Percentiles rank a stretch among this genome's conserved stretches.
Evolutionary conservation across 345 rosid species (phyloP).

Genomic region (Eucalyptus viminalis): DNA sequence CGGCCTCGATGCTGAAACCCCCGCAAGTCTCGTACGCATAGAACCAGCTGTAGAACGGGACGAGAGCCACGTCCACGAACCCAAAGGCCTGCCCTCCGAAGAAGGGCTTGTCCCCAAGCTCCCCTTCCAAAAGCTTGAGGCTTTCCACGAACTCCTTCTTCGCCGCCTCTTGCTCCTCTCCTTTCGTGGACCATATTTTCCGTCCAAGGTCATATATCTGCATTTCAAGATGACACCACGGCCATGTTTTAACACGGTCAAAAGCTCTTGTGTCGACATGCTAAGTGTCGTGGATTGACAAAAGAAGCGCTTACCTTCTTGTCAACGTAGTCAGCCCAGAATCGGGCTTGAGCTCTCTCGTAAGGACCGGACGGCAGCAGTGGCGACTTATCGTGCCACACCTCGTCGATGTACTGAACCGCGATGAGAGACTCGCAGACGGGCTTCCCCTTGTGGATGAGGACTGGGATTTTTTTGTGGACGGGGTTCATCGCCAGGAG

Average conservation of each 20-base stretch:
- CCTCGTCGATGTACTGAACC: slow-evolving; percentile 5
- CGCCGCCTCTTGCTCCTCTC: slow-evolving; percentile 3
- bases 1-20: slow-evolving; percentile 1
- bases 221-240: background rate
- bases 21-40: background rate
- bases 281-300: background rate
- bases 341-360: slow-evolving; percentile 8
- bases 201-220: background rate
- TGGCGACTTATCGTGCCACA: background rate
- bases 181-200: background rate
- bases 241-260: background rate
- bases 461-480: slow-evolving; percentile 14
- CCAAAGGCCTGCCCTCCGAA: slow-evolving; percentile 7
- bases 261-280: background rate
- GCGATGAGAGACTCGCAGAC: slow-evolving; percentile 6
- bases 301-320: background rate
- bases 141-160: slow-evolving; percentile 4
- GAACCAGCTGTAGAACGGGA: slow-evolving; percentile 9
- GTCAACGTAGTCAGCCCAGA: slow-evolving; percentile 9
- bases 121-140: slow-evolving; percentile 2
- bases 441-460: slow-evolving; percentile 2
- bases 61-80: background rate
- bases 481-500: slow-evolving; percentile 13
- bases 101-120: slow-evolving; percentile 11
- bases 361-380: slow-evolving; percentile 9